Conservation (phyloP, 2,329 filamentous ascomycete species). For the Colletotrichum brevisporum region DNA sequence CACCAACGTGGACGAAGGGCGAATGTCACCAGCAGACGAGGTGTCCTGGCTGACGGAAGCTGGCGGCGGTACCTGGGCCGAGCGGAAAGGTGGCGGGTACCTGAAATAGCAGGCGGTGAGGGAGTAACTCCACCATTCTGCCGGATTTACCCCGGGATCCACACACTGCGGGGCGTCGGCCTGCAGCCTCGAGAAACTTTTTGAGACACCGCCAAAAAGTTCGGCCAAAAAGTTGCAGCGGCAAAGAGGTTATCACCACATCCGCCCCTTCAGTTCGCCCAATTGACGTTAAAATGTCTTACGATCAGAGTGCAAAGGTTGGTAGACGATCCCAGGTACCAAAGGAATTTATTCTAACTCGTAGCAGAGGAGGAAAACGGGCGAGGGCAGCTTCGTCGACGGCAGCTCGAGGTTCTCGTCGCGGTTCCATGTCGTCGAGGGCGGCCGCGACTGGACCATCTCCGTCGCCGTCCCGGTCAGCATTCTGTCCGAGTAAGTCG, state of each 20-base stretch:
- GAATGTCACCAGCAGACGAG: neutral
- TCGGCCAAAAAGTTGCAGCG: neutral
- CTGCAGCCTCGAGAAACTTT: conserved; percentile 31
- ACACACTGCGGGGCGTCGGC: conserved; percentile 21
- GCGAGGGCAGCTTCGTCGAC: conserved; percentile 59
- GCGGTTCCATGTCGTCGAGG: conserved; percentile 70
- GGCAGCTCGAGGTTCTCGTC: conserved; percentile 65
- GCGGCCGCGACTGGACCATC: conserved; percentile 79
- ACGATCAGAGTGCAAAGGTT: conserved; percentile 43
- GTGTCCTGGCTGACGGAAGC: conserved; percentile 20
- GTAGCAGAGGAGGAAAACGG: conserved; percentile 65
- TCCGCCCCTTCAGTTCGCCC: neutral
- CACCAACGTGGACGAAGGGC: neutral
- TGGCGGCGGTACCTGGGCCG: conserved; percentile 24
- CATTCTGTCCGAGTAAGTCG: conserved; percentile 78
- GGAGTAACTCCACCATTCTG: conserved; percentile 40
- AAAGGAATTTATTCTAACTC: neutral
- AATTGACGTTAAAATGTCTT: conserved; percentile 24
- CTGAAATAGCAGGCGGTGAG: conserved; percentile 44
- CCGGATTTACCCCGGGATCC: conserved; percentile 42
- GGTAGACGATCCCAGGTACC: fast-evolving
- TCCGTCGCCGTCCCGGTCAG: conserved; percentile 85
- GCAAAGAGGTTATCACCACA: conserved; percentile 5
- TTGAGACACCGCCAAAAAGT: conserved; percentile 24
- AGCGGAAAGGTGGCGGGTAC: conserved; percentile 34